These are phyloP conservation scores for Lecanicillium sp. DNA, from an alignment of 2,329 filamentous ascomycete genomes.

Conservation along the genomic window DNA sequence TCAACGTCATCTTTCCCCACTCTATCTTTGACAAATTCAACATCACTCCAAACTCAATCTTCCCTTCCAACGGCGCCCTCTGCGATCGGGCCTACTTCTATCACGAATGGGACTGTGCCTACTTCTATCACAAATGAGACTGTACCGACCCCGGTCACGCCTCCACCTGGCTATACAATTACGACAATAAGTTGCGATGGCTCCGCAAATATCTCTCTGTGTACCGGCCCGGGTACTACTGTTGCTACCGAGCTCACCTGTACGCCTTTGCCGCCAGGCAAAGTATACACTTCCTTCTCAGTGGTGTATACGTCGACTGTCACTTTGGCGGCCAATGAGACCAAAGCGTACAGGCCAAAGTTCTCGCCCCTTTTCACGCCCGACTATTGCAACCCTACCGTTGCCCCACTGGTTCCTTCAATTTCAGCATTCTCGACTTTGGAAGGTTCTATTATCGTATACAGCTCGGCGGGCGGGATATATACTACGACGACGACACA, in stretches of 20 bases:
- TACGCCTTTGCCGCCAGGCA: constrained; percentile 19
- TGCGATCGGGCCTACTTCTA: too few species aligned
- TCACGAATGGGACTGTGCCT: too few species aligned
- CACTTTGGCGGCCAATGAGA: constrained; percentile 37
- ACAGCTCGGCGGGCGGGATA: neutral
- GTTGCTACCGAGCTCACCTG: constrained; percentile 20
- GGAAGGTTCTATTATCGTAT: neutral
- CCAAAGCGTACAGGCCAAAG: constrained; percentile 38
- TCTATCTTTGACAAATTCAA: too few species aligned
- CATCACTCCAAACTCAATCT: too few species aligned
- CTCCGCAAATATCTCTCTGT: neutral
- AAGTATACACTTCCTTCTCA: constrained; percentile 30
- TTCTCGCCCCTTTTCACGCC: constrained; percentile 32
- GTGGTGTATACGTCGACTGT: constrained; percentile 41
- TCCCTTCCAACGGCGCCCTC: too few species aligned
- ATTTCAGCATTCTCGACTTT: constrained; percentile 4
- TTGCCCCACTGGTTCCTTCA: constrained; percentile 6
- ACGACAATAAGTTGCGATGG: constrained; percentile 5
- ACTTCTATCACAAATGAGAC: too few species aligned
- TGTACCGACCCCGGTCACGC: too few species aligned
- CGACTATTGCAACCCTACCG: constrained; percentile 24
- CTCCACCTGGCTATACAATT: constrained; percentile 6
- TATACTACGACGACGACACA: neutral
- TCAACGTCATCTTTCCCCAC: neutral
- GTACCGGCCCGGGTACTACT: neutral